These are phyloP conservation scores for Pyropia yezoensis DNA, from an alignment of 23 red algal genomes.

Conservation along the genomic window DNA sequence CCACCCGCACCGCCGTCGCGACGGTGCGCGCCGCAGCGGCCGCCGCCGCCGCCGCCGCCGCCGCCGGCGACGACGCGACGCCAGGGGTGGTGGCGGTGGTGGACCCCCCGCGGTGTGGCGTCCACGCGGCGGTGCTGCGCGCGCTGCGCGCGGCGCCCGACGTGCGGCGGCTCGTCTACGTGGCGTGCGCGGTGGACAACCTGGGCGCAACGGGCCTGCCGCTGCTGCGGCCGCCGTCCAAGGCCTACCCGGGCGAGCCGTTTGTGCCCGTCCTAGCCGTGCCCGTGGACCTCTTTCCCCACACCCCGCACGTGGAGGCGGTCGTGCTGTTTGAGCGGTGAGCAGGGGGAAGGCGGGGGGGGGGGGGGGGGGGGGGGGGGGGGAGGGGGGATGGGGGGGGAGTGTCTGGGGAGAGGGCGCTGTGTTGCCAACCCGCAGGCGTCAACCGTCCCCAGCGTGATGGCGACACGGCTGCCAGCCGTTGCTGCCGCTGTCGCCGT, in stretches of 20 bases:
- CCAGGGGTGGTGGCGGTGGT: slow-evolving; percentile 52
- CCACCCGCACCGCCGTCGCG: slow-evolving; percentile 34
- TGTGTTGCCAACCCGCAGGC: too few relatives aligned
- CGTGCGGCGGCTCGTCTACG: slow-evolving; percentile 59
- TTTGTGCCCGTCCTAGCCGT: slow-evolving; percentile 58
- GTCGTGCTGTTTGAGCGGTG: slow-evolving; percentile 54
- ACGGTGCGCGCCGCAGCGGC: not conserved
- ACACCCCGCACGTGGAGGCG: slow-evolving; percentile 67
- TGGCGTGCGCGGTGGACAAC: slow-evolving; percentile 63
- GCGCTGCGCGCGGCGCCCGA: slow-evolving; percentile 45
- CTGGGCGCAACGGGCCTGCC: slow-evolving; percentile 51
- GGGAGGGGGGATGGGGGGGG: too few relatives aligned
- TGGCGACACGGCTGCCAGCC: too few relatives aligned
- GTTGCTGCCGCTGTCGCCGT: too few relatives aligned
- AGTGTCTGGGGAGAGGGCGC: too few relatives aligned
- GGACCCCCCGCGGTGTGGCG: slow-evolving; percentile 63
- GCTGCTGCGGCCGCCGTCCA: slow-evolving; percentile 54
- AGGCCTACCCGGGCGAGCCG: slow-evolving; percentile 62
- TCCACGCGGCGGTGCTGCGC: slow-evolving; percentile 52
- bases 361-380: too few relatives aligned
- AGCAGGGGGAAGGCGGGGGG: not conserved
- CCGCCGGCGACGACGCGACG: slow-evolving; percentile 1
- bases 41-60: not conserved
- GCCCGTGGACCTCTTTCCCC: slow-evolving; percentile 69
- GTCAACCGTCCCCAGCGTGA: too few relatives aligned